Base-by-base conservation (phyloP, 2,329 filamentous ascomycete genomes). In the Aspergillus costaricaensis region DNA sequence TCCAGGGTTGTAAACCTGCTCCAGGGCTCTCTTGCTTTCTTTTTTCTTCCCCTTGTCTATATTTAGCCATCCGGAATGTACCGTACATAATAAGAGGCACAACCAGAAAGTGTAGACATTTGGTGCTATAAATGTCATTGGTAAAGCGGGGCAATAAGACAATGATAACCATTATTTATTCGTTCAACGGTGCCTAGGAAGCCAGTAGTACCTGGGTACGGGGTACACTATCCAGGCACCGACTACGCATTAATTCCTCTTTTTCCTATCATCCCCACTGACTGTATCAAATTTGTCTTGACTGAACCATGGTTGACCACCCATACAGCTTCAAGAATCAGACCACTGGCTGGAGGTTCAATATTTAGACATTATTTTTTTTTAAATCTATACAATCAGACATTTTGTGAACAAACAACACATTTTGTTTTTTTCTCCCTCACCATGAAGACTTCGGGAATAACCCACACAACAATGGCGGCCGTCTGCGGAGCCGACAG, bases 201-300 rank as follows among this genome's bases (percentile, higher is more conserved):
- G 32, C 5, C 32, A 36, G 32, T 49, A 27, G 44, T 49, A 27
- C 23, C 44, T 23, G 27, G 44, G 21, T 49, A 49, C 23, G 15
- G 23, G 19, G 4, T 36, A 36, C 12, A 36, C 32, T 23, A 14
- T 25, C 25, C 25, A 30, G 47, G 47, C 25, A 30, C 47, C 15
- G 27, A 30, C n/a, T n/a, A 14, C n/a, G 30, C 15, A 55, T 47
- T 30, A 44, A 17, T 59, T 27, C 56, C 60, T 65, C 62, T 63
- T 59, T 59, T 54, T 44, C 32, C 12, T 15, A 55, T 53, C 57
- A 41, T 61, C 61, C 64, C 65, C 65, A 66, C 64, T 32, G 36
- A 57, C 58, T 60, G 64, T 65, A 62, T 67, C 62, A 65, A 59
- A 62, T 55, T 51, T 60, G 55, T 51, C 39, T 38, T 43, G 21